Percentiles rank a stretch among this genome's conserved stretches.
phyloP scores from a whole-genome alignment of 2,329 filamentous ascomycete species.

The Monosporascus sp. region DNA sequence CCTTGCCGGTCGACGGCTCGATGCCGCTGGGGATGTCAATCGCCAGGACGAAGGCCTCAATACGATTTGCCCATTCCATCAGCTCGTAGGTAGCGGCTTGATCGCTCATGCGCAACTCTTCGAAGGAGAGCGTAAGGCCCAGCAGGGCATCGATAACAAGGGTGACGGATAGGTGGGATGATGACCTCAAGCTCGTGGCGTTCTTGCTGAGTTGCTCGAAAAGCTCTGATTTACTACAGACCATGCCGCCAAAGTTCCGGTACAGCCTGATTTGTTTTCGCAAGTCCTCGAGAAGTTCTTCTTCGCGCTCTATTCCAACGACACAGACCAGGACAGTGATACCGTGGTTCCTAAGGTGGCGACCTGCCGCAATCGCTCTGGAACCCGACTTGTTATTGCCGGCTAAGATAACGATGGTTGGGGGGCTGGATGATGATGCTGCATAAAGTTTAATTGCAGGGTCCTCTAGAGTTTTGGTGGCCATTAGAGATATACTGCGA shows the following conservation, averaged over 20 bases:
- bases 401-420: slow-evolving; percentile 68
- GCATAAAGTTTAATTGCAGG: slow-evolving; percentile 49
- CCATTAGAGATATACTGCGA: slow-evolving; percentile 80
- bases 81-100: slow-evolving; percentile 82
- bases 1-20: slow-evolving; percentile 69
- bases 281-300: slow-evolving; percentile 74
- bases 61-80: slow-evolving; percentile 90
- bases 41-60: slow-evolving; percentile 74
- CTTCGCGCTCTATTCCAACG: slow-evolving; percentile 77
- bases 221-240: slow-evolving; percentile 57
- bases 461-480: slow-evolving; percentile 63
- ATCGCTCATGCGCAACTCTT: slow-evolving; percentile 77
- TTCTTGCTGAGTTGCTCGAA: slow-evolving; percentile 54
- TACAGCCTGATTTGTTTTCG: slow-evolving; percentile 80
- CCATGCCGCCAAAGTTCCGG: slow-evolving; percentile 73
- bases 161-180: slow-evolving; percentile 22
- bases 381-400: slow-evolving; percentile 93
- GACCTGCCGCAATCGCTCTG: slow-evolving; percentile 76
- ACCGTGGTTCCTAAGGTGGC: slow-evolving; percentile 81
- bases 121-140: slow-evolving; percentile 81
- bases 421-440: slow-evolving; percentile 23
- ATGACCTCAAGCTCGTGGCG: slow-evolving; percentile 25
- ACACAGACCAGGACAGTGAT: slow-evolving; percentile 78
- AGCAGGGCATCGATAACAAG: slow-evolving; percentile 73
- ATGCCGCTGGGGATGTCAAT: slow-evolving; percentile 91